Percentiles rank a stretch among this genome's conserved stretches.
phyloP scores from a whole-genome alignment of 2,329 filamentous ascomycete genomes.

The Fusarium multiceps region DNA sequence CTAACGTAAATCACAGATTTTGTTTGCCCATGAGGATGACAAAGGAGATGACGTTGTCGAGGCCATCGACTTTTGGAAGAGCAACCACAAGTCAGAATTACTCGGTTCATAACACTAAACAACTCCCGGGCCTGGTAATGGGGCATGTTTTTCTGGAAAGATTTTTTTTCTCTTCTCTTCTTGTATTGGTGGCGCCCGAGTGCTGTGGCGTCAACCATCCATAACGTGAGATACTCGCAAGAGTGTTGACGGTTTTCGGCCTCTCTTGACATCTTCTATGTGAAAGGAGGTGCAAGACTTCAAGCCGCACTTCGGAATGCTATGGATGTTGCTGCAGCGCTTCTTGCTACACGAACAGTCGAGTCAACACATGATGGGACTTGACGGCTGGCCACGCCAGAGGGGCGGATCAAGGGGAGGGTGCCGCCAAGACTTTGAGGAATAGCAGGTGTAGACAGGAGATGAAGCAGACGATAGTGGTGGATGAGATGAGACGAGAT shows the following conservation, averaged over 20 bases:
- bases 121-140: slow-evolving; percentile 22
- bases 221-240: slow-evolving; percentile 33
- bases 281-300: slow-evolving; percentile 4
- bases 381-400: slow-evolving; percentile 6
- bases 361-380: slow-evolving; percentile 10
- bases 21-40: slow-evolving; percentile 98
- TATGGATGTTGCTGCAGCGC: slow-evolving; percentile 3
- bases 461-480: slow-evolving; percentile 10
- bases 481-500: slow-evolving; percentile 2
- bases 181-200: slow-evolving; percentile 44
- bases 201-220: slow-evolving; percentile 28
- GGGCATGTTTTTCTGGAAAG: slow-evolving; percentile 45
- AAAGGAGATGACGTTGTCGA: slow-evolving; percentile 92
- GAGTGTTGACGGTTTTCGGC: slow-evolving; percentile 38
- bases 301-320: slow-evolving; percentile 15
- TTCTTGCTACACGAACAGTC: slow-evolving; percentile 6
- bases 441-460: slow-evolving; percentile 16
- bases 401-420: slow-evolving; percentile 5
- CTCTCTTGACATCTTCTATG: slow-evolving; percentile 18
- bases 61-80: slow-evolving; percentile 96
- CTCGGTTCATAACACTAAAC: slow-evolving; percentile 41
- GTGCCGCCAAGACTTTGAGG: slow-evolving; percentile 4
- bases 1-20: slow-evolving; percentile 71
- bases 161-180: slow-evolving; percentile 27
- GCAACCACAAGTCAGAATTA: slow-evolving; percentile 63